Evolutionary conservation across 1,284 basidiomycete genomes (phyloP), one percentile per base, ranked within the genome.

Genomic region (Ustilago tritici): DNA sequence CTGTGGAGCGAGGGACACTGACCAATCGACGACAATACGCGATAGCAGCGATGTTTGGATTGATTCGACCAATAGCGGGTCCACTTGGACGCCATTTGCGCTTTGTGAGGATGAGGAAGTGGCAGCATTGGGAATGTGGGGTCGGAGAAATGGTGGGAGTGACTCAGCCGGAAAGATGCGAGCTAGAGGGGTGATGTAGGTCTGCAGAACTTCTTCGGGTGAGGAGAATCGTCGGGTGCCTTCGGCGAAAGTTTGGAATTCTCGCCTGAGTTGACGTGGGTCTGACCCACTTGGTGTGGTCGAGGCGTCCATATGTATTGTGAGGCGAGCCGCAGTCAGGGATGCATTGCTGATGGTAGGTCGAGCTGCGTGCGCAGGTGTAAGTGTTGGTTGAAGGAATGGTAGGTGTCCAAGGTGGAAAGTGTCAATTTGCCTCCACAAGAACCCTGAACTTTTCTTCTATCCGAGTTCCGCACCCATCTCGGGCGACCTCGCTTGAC

Each of bases 1-100:
- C 6, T 17, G 10, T 5, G 34, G 4, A 19, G 34, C 54, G 23
- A 70, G 53, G 2, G 56, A 50, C 7, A 19, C 4, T 3, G 41
- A 14, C 59, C 62, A 73, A 41, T 77, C 75, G 12, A 67, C 54
- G 0, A 55, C 56, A 34, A 73, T 50, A 0, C 70, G 60, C 1
- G 34, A 2, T 0, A 77, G 61, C 0, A 77, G 60, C 3, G 75
- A 65, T n/a, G 46, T 55, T 38, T 77, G 75, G 0, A 56, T 34
- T 0, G 61, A 38, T 43, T 72, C 70, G 19, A 70, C 56, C 2
- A 70, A 61, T 12, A 68, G 41, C 0, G 62, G 41, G 31, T 70
- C 65, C 0, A 65, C 47, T 0, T 28, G 15, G 3, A 11, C 49
- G 10, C 3, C 23, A 28, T 0, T 15, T 23, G 4, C 14, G 8